Evolutionary conservation across 805 yeast species (phyloP).

Genomic region (Myxozyma kluyveri): DNA sequence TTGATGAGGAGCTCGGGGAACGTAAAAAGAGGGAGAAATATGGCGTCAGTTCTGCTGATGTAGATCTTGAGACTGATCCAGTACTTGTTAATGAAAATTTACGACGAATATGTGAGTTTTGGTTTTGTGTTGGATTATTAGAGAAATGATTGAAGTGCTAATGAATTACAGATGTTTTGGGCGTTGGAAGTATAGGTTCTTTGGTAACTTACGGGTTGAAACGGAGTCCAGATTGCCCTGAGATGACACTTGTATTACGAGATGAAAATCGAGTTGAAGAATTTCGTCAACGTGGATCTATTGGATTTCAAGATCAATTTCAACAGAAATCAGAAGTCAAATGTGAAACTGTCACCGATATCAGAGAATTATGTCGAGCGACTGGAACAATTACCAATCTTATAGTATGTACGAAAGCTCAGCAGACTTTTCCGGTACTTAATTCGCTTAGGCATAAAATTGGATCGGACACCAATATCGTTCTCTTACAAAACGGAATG

Average conservation of each 20-base stretch:
- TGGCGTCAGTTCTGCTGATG: too few relatives aligned
- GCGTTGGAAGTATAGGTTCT: constrained; percentile 18
- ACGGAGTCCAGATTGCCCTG: background rate
- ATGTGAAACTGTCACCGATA: background rate
- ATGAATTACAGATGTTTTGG: constrained; percentile 4
- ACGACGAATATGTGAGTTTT: background rate
- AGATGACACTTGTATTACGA: constrained; percentile 8
- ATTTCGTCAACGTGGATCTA: background rate
- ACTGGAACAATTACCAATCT: constrained; percentile 49
- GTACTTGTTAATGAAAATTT: too few relatives aligned
- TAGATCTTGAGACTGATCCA: too few relatives aligned
- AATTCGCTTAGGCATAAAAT: constrained; percentile 1
- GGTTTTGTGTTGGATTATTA: too few relatives aligned
- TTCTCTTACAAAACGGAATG: constrained; percentile 82
- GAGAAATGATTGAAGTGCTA: background rate
- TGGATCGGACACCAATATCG: constrained; percentile 7
- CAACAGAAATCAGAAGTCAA: background rate
- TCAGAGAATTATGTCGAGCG: background rate
- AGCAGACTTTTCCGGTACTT: constrained; percentile 62
- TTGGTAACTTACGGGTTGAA: constrained; percentile 11
- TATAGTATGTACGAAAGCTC: constrained; percentile 76
- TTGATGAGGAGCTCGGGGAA: too few relatives aligned
- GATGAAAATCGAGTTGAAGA: background rate
- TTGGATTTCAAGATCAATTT: background rate
- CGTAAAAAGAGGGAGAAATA: too few relatives aligned